Percentiles rank a stretch among this genome's conserved stretches.
Conservation (phyloP, 2,329 filamentous ascomycete species). For the Hypoxylon sp. region DNA sequence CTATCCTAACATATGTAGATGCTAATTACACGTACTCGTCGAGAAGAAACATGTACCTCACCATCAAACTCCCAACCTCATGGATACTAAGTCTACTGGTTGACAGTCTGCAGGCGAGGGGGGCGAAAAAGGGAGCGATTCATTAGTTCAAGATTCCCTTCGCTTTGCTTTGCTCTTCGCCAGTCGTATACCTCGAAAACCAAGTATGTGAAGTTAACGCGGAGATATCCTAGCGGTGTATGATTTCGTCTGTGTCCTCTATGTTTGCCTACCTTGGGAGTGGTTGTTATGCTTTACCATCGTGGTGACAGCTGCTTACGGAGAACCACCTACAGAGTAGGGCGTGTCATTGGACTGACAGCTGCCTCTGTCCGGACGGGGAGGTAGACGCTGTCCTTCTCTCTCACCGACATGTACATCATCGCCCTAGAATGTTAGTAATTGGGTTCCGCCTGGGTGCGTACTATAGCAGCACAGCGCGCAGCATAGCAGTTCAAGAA, state of each 20-base stretch:
- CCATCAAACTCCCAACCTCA: constrained; percentile 87
- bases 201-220: constrained; percentile 78
- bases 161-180: constrained; percentile 78
- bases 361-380: constrained; percentile 1
- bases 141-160: constrained; percentile 54
- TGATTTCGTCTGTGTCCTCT: constrained; percentile 3
- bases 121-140: constrained; percentile 61
- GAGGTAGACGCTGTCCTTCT: constrained; percentile 15
- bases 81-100: constrained; percentile 65
- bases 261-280: constrained; percentile 5
- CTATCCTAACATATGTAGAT: not conserved
- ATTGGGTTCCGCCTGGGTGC: constrained; percentile 9
- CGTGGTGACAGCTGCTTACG: constrained; percentile 16
- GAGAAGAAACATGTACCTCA: constrained; percentile 71
- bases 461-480: constrained; percentile 29
- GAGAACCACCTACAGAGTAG: constrained; percentile 12
- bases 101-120: constrained; percentile 87
- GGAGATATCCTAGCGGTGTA: constrained; percentile 86
- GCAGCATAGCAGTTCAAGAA: constrained; percentile 23
- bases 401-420: not conserved
- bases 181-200: constrained; percentile 93
- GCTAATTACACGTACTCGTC: not conserved
- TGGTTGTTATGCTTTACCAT: not conserved
- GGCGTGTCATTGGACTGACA: too few species aligned
- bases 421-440: constrained; percentile 21